Evolutionary conservation across 805 yeast species (phyloP).

Genomic region (Cyberlindnera maclurae): DNA sequence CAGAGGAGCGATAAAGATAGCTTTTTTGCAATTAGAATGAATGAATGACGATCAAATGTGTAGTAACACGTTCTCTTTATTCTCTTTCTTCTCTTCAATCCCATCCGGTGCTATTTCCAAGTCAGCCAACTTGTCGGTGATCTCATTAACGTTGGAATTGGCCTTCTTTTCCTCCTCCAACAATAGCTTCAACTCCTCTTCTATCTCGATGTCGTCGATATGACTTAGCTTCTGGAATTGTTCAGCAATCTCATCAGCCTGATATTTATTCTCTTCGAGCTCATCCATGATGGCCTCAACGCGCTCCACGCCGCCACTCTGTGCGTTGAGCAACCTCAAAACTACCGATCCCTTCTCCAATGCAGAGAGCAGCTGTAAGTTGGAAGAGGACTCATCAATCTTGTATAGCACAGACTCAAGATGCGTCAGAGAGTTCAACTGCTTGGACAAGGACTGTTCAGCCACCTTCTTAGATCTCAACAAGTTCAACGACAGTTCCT

Average conservation of each 20-base stretch:
- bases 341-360: slow-evolving; percentile 30
- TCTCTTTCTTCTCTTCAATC: slow-evolving; percentile 3
- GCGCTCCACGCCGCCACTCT: slow-evolving; percentile 36
- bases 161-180: slow-evolving; percentile 15
- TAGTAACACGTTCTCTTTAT: background rate
- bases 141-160: slow-evolving; percentile 6
- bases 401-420: slow-evolving; percentile 31
- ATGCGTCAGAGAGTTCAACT: slow-evolving; percentile 29
- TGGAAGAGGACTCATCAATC: slow-evolving; percentile 37
- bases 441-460: slow-evolving; percentile 27
- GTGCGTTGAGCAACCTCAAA: slow-evolving; percentile 31
- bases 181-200: slow-evolving; percentile 32
- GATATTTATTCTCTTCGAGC: slow-evolving; percentile 30
- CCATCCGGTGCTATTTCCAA: slow-evolving; percentile 19
- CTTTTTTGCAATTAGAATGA: too few relatives aligned
- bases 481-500: slow-evolving; percentile 26
- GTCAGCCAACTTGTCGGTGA: slow-evolving; percentile 20
- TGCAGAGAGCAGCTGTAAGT: slow-evolving; percentile 31
- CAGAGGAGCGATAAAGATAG: slow-evolving; percentile 17
- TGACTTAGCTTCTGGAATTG: slow-evolving; percentile 22
- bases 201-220: slow-evolving; percentile 25
- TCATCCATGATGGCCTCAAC: slow-evolving; percentile 36
- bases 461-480: slow-evolving; percentile 30
- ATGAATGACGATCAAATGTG: background rate
- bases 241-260: slow-evolving; percentile 32